phyloP scores from a whole-genome alignment of 2,329 filamentous ascomycete species.

The Calonectria henricotiae region DNA sequence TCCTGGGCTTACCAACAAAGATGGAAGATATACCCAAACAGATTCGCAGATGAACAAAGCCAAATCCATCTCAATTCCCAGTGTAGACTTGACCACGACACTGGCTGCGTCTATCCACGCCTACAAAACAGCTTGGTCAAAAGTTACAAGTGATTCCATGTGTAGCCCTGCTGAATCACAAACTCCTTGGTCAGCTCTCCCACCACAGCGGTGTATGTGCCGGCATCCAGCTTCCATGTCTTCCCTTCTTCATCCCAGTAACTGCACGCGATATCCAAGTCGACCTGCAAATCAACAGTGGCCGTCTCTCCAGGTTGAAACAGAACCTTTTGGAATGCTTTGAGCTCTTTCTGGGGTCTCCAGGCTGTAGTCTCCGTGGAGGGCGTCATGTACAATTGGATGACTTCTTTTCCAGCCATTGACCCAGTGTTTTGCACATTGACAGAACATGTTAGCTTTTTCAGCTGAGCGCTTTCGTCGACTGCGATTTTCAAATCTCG shows the following conservation, averaged over 20 bases:
- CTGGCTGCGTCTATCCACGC: no score
- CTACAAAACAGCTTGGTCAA: not conserved
- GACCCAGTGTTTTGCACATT: slow-evolving; percentile 31
- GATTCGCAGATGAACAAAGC: no score
- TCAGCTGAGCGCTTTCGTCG: slow-evolving; percentile 4
- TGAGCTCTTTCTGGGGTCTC: slow-evolving; percentile 40
- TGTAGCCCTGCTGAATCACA: not conserved
- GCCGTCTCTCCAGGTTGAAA: slow-evolving; percentile 20
- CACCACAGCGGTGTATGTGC: slow-evolving; percentile 24
- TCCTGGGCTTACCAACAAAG: no score
- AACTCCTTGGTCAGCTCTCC: slow-evolving; percentile 10
- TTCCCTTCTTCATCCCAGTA: slow-evolving; percentile 25
- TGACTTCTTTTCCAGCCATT: slow-evolving; percentile 35
- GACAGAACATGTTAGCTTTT: slow-evolving; percentile 8
- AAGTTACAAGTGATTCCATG: slow-evolving; percentile 2
- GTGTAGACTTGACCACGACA: no score
- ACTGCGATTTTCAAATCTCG: slow-evolving; percentile 29
- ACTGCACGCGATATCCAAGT: slow-evolving; percentile 17
- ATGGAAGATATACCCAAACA: no score
- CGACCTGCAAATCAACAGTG: slow-evolving; percentile 23
- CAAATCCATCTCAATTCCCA: no score
- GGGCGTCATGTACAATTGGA: slow-evolving; percentile 32
- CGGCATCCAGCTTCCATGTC: slow-evolving; percentile 36
- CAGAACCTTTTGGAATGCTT: slow-evolving; percentile 36
- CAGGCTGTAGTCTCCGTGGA: slow-evolving; percentile 5